Evolutionary conservation across 164 flowering plant genomes (phyloP).

Genomic region (Akebia trifoliata): DNA sequence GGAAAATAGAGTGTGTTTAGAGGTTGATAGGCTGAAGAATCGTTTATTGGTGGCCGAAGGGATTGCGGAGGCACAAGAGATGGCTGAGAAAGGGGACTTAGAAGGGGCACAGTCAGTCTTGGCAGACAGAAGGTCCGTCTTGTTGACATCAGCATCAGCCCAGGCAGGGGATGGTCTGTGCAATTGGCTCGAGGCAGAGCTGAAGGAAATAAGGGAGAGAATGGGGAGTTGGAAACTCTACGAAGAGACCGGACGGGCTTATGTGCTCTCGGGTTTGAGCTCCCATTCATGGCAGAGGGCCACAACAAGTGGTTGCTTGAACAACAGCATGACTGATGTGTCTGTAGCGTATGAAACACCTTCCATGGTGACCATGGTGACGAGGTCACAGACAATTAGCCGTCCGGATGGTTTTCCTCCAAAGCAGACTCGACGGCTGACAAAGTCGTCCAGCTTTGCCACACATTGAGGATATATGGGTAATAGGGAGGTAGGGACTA

Average conservation of each 20-base stretch:
- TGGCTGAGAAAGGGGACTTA: slow-evolving; percentile 64
- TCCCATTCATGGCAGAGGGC: slow-evolving; percentile 81
- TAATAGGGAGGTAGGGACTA: no score
- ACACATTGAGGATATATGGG: no score
- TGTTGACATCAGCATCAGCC: slow-evolving; percentile 42
- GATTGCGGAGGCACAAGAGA: slow-evolving; percentile 52
- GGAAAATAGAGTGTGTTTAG: slow-evolving; percentile 35
- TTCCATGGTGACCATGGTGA: slow-evolving; percentile 60
- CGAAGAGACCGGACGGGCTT: slow-evolving; percentile 67
- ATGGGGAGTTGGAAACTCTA: slow-evolving; percentile 58
- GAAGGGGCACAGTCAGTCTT: slow-evolving; percentile 40
- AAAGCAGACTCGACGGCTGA: no score
- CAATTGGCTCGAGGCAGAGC: slow-evolving; percentile 55
- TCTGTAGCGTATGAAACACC: slow-evolving; percentile 60
- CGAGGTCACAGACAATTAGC: slow-evolving; percentile 44
- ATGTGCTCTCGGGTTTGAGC: slow-evolving; percentile 63
- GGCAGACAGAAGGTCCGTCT: slow-evolving; percentile 32
- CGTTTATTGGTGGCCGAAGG: slow-evolving; percentile 62
- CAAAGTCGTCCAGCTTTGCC: no score
- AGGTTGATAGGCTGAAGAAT: slow-evolving; percentile 65
- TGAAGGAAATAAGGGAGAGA: slow-evolving; percentile 70
- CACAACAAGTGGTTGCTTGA: slow-evolving; percentile 65
- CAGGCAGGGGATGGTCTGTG: slow-evolving; percentile 44
- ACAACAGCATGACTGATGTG: slow-evolving; percentile 41
- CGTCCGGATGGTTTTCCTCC: not conserved